These are phyloP conservation scores for Monosporozyma unispora DNA, from an alignment of 805 yeast genomes.

Conservation along the genomic window DNA sequence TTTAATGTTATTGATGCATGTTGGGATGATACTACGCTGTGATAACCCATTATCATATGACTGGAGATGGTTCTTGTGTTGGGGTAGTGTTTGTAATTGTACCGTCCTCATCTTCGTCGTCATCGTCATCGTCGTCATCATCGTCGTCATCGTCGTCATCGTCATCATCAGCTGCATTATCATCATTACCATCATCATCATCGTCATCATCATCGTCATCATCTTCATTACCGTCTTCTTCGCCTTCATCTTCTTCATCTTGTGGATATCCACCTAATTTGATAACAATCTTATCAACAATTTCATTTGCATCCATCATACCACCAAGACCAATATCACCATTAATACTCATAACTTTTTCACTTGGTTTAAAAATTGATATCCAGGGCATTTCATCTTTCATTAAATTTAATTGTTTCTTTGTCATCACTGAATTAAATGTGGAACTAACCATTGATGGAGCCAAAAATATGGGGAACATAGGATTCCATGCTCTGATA, in stretches of 20 bases:
- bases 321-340: constrained; percentile 99
- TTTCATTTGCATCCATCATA: constrained; percentile 95
- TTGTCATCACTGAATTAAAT: constrained; percentile 81
- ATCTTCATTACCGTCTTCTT: constrained; percentile 35
- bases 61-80: neutral
- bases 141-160: constrained; percentile 46
- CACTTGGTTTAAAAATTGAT: constrained; percentile 82
- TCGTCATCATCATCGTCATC: constrained; percentile 31
- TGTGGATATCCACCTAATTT: constrained; percentile 57
- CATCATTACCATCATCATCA: constrained; percentile 20
- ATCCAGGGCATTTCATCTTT: constrained; percentile 92
- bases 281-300: constrained; percentile 73
- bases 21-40: too few species aligned
- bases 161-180: constrained; percentile 34
- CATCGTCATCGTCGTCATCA: constrained; percentile 28
- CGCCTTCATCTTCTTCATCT: constrained; percentile 40
- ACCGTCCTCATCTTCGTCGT: constrained; percentile 5
- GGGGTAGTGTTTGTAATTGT: neutral
- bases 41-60: neutral
- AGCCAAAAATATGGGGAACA: constrained; percentile 78
- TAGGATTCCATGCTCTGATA: constrained; percentile 92
- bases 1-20: too few species aligned
- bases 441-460: constrained; percentile 93
- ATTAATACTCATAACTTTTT: constrained; percentile 82
- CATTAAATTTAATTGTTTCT: constrained; percentile 65